phyloP scores from a whole-genome alignment of 495 filamentous ascomycete genomes.

The Talaromyces nanjingensis region DNA sequence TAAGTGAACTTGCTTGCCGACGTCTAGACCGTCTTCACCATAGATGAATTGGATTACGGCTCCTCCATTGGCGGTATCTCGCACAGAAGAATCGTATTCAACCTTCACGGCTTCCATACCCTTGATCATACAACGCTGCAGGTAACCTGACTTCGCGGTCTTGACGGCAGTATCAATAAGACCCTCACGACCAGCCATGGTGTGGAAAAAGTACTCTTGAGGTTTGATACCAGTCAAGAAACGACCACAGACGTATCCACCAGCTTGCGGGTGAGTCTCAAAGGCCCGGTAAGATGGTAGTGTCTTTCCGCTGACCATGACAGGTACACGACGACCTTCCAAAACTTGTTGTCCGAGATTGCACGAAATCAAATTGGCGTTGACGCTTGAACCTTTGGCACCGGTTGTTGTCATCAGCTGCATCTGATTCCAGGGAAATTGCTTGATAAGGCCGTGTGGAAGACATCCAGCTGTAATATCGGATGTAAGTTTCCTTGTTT shows the following conservation, averaged over 20 bases:
- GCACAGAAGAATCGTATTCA: constrained; percentile 87
- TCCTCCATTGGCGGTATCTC: constrained; percentile 73
- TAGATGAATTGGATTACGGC: constrained; percentile 93
- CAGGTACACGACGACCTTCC: constrained; percentile 88
- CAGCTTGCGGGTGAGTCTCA: constrained; percentile 82
- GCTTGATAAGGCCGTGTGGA: constrained; percentile 76
- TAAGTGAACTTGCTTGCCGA: constrained; percentile 89
- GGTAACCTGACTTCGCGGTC: constrained; percentile 91
- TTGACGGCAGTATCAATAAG: constrained; percentile 99
- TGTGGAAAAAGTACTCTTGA: constrained; percentile 99
- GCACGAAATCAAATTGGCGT: constrained; percentile 95
- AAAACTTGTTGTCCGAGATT: constrained; percentile 96
- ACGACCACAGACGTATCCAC: constrained; percentile 89
- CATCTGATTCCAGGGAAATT: constrained; percentile 97
- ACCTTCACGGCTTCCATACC: constrained; percentile 95
- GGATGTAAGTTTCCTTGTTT: constrained; percentile 63
- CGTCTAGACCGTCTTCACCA: constrained; percentile 92
- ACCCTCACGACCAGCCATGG: constrained; percentile 98
- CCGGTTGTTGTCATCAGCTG: constrained; percentile 97
- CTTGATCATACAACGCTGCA: constrained; percentile 97
- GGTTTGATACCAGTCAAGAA: constrained; percentile 98
- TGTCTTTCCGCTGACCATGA: constrained; percentile 98
- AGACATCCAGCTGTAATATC: constrained; percentile 73
- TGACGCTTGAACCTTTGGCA: constrained; percentile 88
- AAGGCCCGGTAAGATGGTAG: constrained; percentile 90